Evolutionary conservation across 805 yeast species (phyloP).

Genomic region (Teunomyces kruisii): DNA sequence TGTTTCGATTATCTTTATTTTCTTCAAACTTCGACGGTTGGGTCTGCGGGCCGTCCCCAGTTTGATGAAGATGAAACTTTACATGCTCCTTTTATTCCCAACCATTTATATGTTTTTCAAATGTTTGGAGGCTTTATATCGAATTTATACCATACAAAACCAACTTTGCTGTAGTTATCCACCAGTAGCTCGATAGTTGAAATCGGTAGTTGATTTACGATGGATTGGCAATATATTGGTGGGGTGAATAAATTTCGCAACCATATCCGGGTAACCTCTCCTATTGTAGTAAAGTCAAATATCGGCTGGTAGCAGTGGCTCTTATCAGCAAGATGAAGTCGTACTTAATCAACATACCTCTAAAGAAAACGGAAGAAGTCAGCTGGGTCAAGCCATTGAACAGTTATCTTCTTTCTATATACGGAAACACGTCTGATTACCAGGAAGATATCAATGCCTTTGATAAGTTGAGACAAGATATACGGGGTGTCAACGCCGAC

Average conservation of each 20-base stretch:
- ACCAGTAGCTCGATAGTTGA: too few relatives aligned
- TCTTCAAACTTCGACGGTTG: too few relatives aligned
- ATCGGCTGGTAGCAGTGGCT: neutral
- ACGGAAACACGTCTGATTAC: slow-evolving; percentile 62
- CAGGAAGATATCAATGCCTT: slow-evolving; percentile 54
- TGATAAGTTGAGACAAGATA: slow-evolving; percentile 59
- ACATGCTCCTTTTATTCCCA: neutral
- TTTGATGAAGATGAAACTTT: too few relatives aligned
- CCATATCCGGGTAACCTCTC: neutral
- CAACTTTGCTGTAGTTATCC: too few relatives aligned
- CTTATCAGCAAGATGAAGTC: slow-evolving; percentile 16
- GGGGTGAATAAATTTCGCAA: neutral
- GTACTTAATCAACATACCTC: slow-evolving; percentile 17
- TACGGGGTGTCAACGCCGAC: slow-evolving; percentile 48
- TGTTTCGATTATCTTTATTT: too few relatives aligned
- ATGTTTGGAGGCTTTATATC: neutral
- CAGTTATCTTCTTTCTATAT: slow-evolving; percentile 55
- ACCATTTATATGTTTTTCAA: neutral
- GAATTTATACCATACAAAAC: too few relatives aligned
- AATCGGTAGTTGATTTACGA: too few relatives aligned
- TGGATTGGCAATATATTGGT: too few relatives aligned
- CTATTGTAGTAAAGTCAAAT: neutral
- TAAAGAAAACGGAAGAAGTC: slow-evolving; percentile 51
- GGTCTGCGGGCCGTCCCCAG: too few relatives aligned
- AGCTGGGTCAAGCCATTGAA: slow-evolving; percentile 68